Evolutionary conservation across 2,329 filamentous ascomycete species (phyloP).

Genomic region (Penicillium sp.): DNA sequence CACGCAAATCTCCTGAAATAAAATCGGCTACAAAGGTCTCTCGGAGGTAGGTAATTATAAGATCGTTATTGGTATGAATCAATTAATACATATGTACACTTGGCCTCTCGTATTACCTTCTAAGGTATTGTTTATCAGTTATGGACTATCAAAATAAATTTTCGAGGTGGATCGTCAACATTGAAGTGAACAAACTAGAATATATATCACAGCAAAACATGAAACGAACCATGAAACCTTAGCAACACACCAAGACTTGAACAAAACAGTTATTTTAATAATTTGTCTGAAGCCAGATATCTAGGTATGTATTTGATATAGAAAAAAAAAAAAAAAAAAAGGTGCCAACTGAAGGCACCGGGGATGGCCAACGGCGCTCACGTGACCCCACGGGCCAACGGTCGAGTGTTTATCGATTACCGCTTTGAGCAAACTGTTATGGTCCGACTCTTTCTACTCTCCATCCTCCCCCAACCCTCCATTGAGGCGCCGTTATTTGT

Average conservation of each 20-base stretch:
- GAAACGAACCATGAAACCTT: background rate
- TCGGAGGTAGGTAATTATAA: too few species aligned
- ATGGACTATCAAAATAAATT: background rate
- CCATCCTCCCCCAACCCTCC: conserved; percentile 18
- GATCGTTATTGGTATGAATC: too few species aligned
- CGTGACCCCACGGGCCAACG: conserved; percentile 19
- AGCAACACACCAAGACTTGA: background rate
- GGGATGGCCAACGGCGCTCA: background rate
- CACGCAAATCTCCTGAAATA: too few species aligned
- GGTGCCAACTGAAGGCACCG: too few species aligned
- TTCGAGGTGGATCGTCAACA: too few species aligned
- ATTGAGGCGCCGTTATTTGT: conserved; percentile 12
- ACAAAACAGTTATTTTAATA: background rate
- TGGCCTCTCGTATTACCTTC: too few species aligned
- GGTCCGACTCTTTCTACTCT: conserved; percentile 20
- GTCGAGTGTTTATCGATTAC: conserved; percentile 42
- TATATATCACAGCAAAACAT: background rate
- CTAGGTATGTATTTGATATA: background rate
- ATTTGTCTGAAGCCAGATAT: background rate
- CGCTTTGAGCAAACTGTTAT: conserved; percentile 31
- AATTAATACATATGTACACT: too few species aligned
- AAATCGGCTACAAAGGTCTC: too few species aligned
- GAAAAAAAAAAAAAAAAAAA: background rate
- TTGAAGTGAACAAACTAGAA: background rate
- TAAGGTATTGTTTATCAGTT: too few species aligned